phyloP scores from a whole-genome alignment of 1,284 basidiomycete species.

The Tilletiopsis washingtonensis region DNA sequence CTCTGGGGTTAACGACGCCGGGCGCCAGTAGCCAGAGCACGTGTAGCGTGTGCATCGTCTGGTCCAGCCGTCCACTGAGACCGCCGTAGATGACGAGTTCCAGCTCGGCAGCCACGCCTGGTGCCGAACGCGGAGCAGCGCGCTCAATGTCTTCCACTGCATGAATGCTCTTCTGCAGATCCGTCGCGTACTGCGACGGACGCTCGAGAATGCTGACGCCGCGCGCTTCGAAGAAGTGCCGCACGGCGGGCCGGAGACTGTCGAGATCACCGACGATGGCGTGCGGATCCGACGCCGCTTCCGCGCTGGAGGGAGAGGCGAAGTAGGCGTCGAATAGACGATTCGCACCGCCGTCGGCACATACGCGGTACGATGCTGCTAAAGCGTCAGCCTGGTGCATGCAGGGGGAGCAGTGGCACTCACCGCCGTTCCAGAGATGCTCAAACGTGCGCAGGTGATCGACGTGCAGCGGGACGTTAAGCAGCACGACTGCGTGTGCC shows the following conservation, averaged over 20 bases:
- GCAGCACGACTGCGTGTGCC: conserved; percentile 27
- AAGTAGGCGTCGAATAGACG: conserved; percentile 63
- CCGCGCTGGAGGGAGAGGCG: conserved; percentile 21
- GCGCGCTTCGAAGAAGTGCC: conserved; percentile 60
- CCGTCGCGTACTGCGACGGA: conserved; percentile 72
- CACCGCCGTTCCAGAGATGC: conserved; percentile 18
- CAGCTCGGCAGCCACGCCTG: too few species aligned
- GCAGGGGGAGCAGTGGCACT: conserved; percentile 1
- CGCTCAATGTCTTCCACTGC: conserved; percentile 56
- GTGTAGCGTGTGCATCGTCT: conserved; percentile 83
- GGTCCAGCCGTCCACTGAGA: conserved; percentile 80
- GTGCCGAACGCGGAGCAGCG: too few species aligned
- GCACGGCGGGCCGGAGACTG: conserved; percentile 69
- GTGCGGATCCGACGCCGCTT: conserved; percentile 55
- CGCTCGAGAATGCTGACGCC: conserved; percentile 65
- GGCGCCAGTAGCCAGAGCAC: conserved; percentile 65
- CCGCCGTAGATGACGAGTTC: conserved; percentile 74
- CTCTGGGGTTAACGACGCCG: conserved; percentile 47
- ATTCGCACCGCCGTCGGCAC: conserved; percentile 93
- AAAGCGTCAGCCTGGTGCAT: conserved; percentile 20
- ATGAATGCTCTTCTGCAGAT: conserved; percentile 82
- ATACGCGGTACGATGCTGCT: conserved; percentile 49
- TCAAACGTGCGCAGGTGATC: conserved; percentile 17
- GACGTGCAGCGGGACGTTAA: conserved; percentile 26
- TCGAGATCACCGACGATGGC: conserved; percentile 90